Base-by-base conservation (phyloP, 208 protist species). In the Wallacemonas collosoma region DNA sequence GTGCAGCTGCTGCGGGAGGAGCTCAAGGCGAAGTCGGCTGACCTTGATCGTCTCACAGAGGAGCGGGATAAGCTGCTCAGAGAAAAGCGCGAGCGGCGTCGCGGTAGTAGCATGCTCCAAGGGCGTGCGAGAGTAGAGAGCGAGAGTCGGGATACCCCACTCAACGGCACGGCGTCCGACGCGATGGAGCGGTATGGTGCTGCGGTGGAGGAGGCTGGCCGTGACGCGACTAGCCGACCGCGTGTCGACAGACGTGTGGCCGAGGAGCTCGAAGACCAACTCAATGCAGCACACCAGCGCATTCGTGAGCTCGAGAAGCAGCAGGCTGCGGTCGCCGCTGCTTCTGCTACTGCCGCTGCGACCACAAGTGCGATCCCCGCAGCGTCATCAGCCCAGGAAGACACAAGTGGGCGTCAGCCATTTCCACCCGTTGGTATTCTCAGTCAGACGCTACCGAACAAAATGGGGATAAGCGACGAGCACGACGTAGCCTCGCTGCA, bases 221-320 rank as follows among this genome's bases (percentile, higher is more conserved):
- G 7, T 7, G 64, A 14, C 5, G 2, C 51, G 26, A 67, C 50
- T 9, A 58, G 14, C 4, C 48, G 54, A 12, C 44, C 47, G 15
- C 36, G 43, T 7, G 70, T 75, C 38, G 70, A 82, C 51, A 68
- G 68, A 17, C 51, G 63, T 61, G 50, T 78, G 17, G 73, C 75
- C n/a, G 75, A 81, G 47, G 78, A 87, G 53, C 66, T 87, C 17
- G 79, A 87, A 75, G 75, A 81, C 65, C 78, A 87, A 70, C 72
- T 87, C 2, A 63, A 73, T 15, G 71, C 57, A 2, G 82, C 82
- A 12, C 78, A 87, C 43, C 67, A 58, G 45, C 74, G 80, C 35
- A 84, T 83, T 35, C 58, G 72, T 12, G 75, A 84, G 68, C 61
- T 87, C 44, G 67, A 83, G 44, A 72, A 66, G 8, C 68, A 75